Evolutionary conservation across 495 filamentous ascomycete genomes (phyloP), one percentile per base, ranked within the genome.

Genomic region (Penicillium egyptiacum): DNA sequence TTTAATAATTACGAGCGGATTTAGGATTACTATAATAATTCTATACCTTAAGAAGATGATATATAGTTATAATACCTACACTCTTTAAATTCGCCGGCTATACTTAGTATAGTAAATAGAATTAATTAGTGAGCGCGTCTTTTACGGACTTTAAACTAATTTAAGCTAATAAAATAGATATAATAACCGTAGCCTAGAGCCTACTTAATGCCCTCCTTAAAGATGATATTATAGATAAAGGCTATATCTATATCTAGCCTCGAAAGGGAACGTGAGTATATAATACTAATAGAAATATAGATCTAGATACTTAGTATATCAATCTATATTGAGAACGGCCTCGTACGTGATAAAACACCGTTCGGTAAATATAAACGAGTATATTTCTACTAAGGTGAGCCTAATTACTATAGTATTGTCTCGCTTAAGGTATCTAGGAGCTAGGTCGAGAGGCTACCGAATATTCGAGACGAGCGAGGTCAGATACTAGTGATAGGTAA

Each of bases 21-120:
- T 62, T 44, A 56, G 66, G 8, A 62, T 75, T 30, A 59, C 63
- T 2, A 55, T 53, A 17, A 43, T 26, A 12, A 62, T 75, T 19
- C 66, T 60, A 19, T 71, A 73, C 35, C 54, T 73, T 2, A 65
- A 67, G 60, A 58, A 73, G 43, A 54, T 70, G 8, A 64, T 75
- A 31, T 53, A 67, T 51, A 55, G 66, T 5, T 73, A 68, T 44
- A 68, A 73, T 31, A 65, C 55, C 26, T 68, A 26, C 33, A 56
- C 67, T 20, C 54, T 51, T 12, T 40, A 59, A 16, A 56, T 60
- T 44, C 59, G 59, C 19, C 61, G 64, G 39, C 55, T 74, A 12
- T 57, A 70, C 61, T 44, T 77, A 17, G 63, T 77, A 9, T 75
- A 59, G 67, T 55, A 74, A 39, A 33, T 76, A 33, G 43, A 67